Base-by-base conservation (phyloP, 2,329 filamentous ascomycete genomes). In the Hypoxylon rubiginosum region DNA sequence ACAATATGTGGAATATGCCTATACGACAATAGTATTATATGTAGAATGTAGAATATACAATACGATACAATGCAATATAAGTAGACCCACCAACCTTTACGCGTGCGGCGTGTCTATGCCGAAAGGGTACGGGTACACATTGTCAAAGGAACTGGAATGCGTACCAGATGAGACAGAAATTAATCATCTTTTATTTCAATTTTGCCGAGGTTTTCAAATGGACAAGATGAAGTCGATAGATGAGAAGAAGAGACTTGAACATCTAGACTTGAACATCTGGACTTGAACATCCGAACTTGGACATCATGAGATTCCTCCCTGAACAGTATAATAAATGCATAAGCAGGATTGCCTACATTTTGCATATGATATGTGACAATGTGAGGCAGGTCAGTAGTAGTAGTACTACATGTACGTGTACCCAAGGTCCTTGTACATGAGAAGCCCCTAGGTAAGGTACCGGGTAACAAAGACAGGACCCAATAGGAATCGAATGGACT, bases 81-180 rank as follows among this genome's bases (percentile, higher is more conserved):
- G 13, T 9, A 34, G 32, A 34, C 32, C 32, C 32, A 15, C 28
- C 28, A 30, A 30, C 28, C 32, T 34, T 34, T 9, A 34, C 32
- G 32, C 32, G 32, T 34, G 32, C 32, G 32, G 32, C 32, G 32
- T 34, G 21, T 9, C 10, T 26, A 41, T 15, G 52, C 57, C 52
- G 36, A 50, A 59, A 62, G 54, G 55, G 32, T 57, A 17, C 30
- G 54, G 55, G 32, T 57, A 17, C 30, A 45, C 45, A 11, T 11
- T 34, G 32, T 60, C 58, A 59, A 69, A 69, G 66, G 66, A 69
- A 60, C 58, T 57, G 34, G 52, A 62, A 64, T 59, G 49, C 51
- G 55, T 46, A 60, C 55, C 43, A 66, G 52, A 65, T 65, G 62
- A 67, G 65, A 67, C 61, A 59, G 19, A 19, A 52, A 53, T 26